Percentiles rank a stretch among this genome's conserved stretches.
These are phyloP conservation scores for Neoboletus magnificus DNA, from an alignment of 768 basidiomycete genomes.

Conservation along the genomic window DNA sequence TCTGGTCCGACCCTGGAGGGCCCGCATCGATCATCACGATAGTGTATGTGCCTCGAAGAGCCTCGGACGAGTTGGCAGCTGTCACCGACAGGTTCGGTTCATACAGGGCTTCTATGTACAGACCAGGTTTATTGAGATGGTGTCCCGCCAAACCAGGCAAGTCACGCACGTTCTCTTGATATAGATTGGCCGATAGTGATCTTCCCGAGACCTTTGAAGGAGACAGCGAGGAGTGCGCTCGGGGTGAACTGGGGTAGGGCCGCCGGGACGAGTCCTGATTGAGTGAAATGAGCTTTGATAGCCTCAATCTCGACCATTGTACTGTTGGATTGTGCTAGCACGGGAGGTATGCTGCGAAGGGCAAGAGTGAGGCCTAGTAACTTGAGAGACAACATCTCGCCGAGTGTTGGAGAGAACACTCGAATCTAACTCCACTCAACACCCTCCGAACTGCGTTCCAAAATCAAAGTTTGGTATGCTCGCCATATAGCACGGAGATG, in stretches of 20 bases:
- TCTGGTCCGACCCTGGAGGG: constrained; percentile 56
- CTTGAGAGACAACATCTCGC: constrained; percentile 17
- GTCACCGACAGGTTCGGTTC: constrained; percentile 53
- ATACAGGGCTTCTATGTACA: constrained; percentile 48
- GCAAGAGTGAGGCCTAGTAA: constrained; percentile 27
- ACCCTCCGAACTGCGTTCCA: constrained; percentile 13
- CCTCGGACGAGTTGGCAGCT: constrained; percentile 45
- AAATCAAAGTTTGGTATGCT: constrained; percentile 20
- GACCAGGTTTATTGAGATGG: neutral
- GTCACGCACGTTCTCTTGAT: constrained; percentile 51
- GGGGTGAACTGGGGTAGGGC: constrained; percentile 61
- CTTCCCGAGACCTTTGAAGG: constrained; percentile 46
- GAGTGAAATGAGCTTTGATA: constrained; percentile 66
- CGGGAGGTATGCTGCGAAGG: constrained; percentile 37
- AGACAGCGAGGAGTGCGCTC: constrained; percentile 50
- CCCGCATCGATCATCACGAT: constrained; percentile 76
- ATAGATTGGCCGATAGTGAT: constrained; percentile 59
- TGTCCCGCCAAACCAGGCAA: neutral
- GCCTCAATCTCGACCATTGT: constrained; percentile 47
- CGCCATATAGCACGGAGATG: constrained; percentile 2
- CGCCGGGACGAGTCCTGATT: constrained; percentile 59
- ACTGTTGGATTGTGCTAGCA: constrained; percentile 44
- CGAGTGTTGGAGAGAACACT: neutral
- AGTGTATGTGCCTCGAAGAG: constrained; percentile 54
- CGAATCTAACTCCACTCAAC: neutral